A percentile compares a stretch with the other conserved stretches of the same genome.
Conservation (phyloP, 805 yeast species). For the Wickerhamiella vanderwaltii region DNA sequence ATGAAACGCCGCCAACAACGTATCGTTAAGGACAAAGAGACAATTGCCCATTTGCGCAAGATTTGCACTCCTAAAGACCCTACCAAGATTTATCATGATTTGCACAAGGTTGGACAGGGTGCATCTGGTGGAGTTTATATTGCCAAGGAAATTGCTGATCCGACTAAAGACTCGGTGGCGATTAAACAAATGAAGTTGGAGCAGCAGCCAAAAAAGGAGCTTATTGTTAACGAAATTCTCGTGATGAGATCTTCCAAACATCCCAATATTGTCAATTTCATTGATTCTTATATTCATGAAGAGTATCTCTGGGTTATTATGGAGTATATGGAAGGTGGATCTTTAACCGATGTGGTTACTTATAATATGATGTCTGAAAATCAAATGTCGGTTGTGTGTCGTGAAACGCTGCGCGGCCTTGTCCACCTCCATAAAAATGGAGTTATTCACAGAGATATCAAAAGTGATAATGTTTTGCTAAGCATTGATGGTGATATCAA, state of each 20-base stretch:
- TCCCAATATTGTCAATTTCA: slow-evolving; percentile 84
- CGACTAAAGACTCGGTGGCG: slow-evolving; percentile 45
- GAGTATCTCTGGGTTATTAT: slow-evolving; percentile 80
- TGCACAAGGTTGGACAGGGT: slow-evolving; percentile 68
- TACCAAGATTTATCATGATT: slow-evolving; percentile 46
- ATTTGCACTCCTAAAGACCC: slow-evolving; percentile 87
- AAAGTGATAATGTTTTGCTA: slow-evolving; percentile 81
- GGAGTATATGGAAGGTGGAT: slow-evolving; percentile 99
- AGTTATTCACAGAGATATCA: slow-evolving; percentile 80
- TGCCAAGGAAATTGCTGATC: slow-evolving; percentile 46
- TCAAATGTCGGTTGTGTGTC: slow-evolving; percentile 89
- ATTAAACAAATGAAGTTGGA: slow-evolving; percentile 93
- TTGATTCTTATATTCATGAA: slow-evolving; percentile 64
- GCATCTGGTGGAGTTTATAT: slow-evolving; percentile 90
- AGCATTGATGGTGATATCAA: slow-evolving; percentile 80
- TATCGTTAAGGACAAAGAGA: slow-evolving; percentile 56
- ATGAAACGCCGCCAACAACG: slow-evolving; percentile 59
- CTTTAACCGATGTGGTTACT: slow-evolving; percentile 88
- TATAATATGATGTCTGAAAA: slow-evolving; percentile 77
- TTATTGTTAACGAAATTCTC: slow-evolving; percentile 85
- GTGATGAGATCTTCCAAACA: slow-evolving; percentile 92
- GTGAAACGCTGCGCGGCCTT: slow-evolving; percentile 80
- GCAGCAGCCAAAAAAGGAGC: slow-evolving; percentile 89
- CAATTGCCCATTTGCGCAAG: slow-evolving; percentile 53
- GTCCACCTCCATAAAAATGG: slow-evolving; percentile 76